These are phyloP conservation scores for Vanrija pseudolonga DNA, from an alignment of 1,284 basidiomycete genomes.

Conservation along the genomic window DNA sequence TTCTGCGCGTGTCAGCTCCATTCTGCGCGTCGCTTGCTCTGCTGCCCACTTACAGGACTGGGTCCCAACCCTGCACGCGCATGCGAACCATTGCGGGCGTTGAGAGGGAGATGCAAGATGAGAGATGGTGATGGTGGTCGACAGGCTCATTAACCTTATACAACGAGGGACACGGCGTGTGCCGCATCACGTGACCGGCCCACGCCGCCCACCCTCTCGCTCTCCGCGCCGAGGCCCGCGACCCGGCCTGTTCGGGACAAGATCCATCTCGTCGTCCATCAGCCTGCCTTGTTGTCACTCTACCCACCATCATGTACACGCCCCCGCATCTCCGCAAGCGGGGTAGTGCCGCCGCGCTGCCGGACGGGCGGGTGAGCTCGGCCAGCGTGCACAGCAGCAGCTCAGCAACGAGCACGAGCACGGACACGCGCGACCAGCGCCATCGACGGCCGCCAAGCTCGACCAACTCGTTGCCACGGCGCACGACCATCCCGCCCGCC, in stretches of 20 bases:
- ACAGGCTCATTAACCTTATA: too few species aligned
- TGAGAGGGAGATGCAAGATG: neutral
- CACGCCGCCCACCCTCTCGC: too few species aligned
- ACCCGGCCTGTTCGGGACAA: too few species aligned
- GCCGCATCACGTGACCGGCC: too few species aligned
- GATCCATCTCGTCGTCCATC: too few species aligned
- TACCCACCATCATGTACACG: neutral
- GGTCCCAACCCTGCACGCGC: conserved; percentile 51
- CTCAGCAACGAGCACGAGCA: neutral
- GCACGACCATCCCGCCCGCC: too few species aligned
- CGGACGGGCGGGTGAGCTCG: neutral
- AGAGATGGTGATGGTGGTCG: too few species aligned
- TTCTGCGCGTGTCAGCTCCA: conserved; percentile 28
- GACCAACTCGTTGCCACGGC: too few species aligned
- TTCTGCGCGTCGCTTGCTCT: neutral
- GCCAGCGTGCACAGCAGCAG: neutral
- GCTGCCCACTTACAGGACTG: conserved; percentile 40
- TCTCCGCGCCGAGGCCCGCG: too few species aligned
- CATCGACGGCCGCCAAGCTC: too few species aligned
- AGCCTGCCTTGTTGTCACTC: neutral
- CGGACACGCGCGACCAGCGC: too few species aligned
- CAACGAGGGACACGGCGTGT: too few species aligned
- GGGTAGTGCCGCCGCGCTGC: neutral
- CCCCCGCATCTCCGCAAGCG: neutral
- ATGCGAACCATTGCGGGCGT: conserved; percentile 9